These are phyloP conservation scores for Pisolithus microcarpus DNA, from an alignment of 768 basidiomycete genomes.

Conservation along the genomic window DNA sequence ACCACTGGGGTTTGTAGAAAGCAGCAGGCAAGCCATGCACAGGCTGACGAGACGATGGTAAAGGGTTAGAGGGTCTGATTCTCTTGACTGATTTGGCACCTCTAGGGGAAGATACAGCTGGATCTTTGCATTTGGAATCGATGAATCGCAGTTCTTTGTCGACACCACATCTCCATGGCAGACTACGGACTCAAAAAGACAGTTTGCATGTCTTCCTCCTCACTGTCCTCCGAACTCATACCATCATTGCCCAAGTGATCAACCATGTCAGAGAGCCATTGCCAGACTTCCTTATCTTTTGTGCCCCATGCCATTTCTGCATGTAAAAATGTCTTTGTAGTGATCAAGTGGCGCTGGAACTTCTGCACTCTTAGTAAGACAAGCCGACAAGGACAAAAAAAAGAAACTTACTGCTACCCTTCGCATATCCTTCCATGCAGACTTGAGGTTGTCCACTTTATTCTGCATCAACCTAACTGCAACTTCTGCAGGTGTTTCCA, in stretches of 20 bases:
- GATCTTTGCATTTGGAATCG: neutral
- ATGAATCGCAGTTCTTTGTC: constrained; percentile 5
- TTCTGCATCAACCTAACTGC: neutral
- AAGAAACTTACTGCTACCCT: neutral
- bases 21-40: neutral
- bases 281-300: neutral
- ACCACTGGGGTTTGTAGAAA: no score
- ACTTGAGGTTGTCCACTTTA: neutral
- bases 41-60: neutral
- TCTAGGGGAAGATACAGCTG: neutral
- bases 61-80: neutral
- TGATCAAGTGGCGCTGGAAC: neutral
- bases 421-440: neutral
- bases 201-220: neutral
- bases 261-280: neutral
- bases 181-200: neutral
- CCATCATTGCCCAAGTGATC: neutral
- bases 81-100: constrained; percentile 1
- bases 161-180: constrained; percentile 4
- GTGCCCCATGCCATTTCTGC: neutral
- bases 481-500: neutral
- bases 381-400: neutral
- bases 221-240: constrained; percentile 8
- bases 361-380: neutral
- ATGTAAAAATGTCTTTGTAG: neutral